phyloP scores from a whole-genome alignment of 768 basidiomycete species.

The Tricholoma flavovirens region DNA sequence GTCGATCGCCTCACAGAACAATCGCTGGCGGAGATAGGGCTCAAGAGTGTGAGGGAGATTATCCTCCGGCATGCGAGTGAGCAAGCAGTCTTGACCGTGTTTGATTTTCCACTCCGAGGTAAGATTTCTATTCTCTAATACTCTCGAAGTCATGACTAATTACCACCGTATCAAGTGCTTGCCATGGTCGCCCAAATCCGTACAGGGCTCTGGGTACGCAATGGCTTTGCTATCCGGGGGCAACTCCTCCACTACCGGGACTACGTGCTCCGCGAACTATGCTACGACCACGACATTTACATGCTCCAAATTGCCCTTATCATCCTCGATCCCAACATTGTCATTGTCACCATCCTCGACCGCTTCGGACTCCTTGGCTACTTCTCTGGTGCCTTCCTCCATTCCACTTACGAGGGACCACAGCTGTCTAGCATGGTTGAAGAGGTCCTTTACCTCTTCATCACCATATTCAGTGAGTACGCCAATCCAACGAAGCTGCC shows the following conservation, averaged over 20 bases:
- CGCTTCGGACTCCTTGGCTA: constrained; percentile 79
- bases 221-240: constrained; percentile 92
- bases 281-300: constrained; percentile 92
- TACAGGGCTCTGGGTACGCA: constrained; percentile 95
- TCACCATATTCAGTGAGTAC: constrained; percentile 81
- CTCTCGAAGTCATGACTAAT: not conserved
- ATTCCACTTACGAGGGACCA: constrained; percentile 57
- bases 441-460: constrained; percentile 83
- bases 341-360: constrained; percentile 84
- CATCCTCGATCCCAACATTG: constrained; percentile 68
- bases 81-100: constrained; percentile 62
- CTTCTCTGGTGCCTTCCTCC: constrained; percentile 65
- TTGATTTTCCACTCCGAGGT: constrained; percentile 92
- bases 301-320: constrained; percentile 76
- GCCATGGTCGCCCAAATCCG: constrained; percentile 93
- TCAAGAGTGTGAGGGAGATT: constrained; percentile 53
- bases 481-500: constrained; percentile 67
- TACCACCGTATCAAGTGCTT: constrained; percentile 45
- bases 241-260: constrained; percentile 96
- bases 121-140: constrained; percentile 19
- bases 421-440: constrained; percentile 86
- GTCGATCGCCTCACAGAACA: constrained; percentile 60
- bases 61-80: constrained; percentile 59
- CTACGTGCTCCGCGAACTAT: constrained; percentile 90
- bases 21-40: constrained; percentile 44